Base-by-base conservation (phyloP, 768 basidiomycete species). In the Chalciporus chontae region DNA sequence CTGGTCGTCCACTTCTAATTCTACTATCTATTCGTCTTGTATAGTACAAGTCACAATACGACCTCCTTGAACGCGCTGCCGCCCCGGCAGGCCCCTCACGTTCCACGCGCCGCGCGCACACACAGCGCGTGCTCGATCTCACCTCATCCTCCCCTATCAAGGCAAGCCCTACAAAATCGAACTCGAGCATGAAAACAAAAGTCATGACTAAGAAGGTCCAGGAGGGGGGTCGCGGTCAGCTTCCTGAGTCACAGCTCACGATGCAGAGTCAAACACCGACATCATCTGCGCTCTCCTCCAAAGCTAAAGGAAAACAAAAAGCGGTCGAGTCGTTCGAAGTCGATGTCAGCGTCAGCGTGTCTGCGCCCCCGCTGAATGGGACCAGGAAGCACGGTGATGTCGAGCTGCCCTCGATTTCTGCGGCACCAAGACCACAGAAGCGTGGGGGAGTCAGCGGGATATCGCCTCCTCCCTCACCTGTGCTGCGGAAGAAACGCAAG, bases 11-110 rank as follows among this genome's bases (percentile, higher is more conserved):
- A 21, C 42, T 58, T 49, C 19, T 44, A 48, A 23, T 8, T 48
- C 4, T 11, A 50, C 19, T 37, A 49, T 41, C 44, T 50, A 45
- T 11, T 14, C 47, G 21, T 38, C 50, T 38, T 46, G 32, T 9
- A 36, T 51, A 87, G 83, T 87, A 77, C 60, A 84, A 87, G 66
- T 58, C 77, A 8, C 69, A 74, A 34, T 81, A 78, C 51, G 84
- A 87, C 65, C 75, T 90, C 4, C 63, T 86, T 15, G 76, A 78
- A 40, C 73, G 77, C 51, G 69, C 70, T 4, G 55, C 66, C 14
- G 34, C 75, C 3, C 45, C 68, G 17, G 68, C 76, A 27, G 76
- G 77, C 6, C 73, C 78, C 5, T 75, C 80, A 15, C 76, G 87
- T 40, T 73, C 75, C 34, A 89, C 86, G 18, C 79, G 84, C 26